Evolutionary conservation across 768 basidiomycete genomes (phyloP).

Genomic region (Calocybe cyanea): DNA sequence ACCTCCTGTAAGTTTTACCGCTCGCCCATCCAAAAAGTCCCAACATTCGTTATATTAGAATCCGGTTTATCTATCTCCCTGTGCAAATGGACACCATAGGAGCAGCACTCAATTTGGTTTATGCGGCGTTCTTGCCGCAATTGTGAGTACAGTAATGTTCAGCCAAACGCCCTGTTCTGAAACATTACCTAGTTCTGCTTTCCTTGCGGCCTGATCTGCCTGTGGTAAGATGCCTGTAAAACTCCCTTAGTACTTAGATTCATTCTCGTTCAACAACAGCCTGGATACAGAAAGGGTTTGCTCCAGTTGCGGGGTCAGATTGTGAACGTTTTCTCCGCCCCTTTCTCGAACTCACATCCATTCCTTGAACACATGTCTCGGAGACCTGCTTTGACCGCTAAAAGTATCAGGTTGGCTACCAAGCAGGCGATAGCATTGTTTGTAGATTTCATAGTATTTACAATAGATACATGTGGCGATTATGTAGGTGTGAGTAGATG

Average conservation of each 20-base stretch:
- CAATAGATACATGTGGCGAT: conserved; percentile 2
- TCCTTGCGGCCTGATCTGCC: conserved; percentile 22
- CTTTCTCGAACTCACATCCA: too few relatives aligned
- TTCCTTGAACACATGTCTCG: too few relatives aligned
- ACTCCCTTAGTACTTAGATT: background rate
- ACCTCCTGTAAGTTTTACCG: too few relatives aligned
- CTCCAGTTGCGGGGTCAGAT: conserved; percentile 26
- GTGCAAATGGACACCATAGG: conserved; percentile 23
- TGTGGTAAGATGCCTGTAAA: conserved; percentile 18
- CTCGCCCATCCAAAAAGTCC: too few relatives aligned
- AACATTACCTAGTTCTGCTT: conserved; percentile 17
- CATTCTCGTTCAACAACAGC: conserved; percentile 6
- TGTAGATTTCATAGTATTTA: background rate
- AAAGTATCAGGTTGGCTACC: too few relatives aligned
- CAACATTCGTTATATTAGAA: too few relatives aligned
- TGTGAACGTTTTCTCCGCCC: conserved; percentile 13
- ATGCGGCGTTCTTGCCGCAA: conserved; percentile 26
- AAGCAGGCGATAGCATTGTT: too few relatives aligned
- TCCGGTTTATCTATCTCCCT: conserved; percentile 18
- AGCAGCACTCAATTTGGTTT: conserved; percentile 21
- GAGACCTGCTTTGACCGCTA: too few relatives aligned
- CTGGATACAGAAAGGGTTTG: conserved; percentile 28
- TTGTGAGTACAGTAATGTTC: conserved; percentile 14
- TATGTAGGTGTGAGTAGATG: conserved; percentile 1
- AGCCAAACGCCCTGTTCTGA: background rate